Evolutionary conservation across 2,329 filamentous ascomycete species (phyloP), one percentile per base, ranked within the genome.

Genomic region (Fusarium nodosum): DNA sequence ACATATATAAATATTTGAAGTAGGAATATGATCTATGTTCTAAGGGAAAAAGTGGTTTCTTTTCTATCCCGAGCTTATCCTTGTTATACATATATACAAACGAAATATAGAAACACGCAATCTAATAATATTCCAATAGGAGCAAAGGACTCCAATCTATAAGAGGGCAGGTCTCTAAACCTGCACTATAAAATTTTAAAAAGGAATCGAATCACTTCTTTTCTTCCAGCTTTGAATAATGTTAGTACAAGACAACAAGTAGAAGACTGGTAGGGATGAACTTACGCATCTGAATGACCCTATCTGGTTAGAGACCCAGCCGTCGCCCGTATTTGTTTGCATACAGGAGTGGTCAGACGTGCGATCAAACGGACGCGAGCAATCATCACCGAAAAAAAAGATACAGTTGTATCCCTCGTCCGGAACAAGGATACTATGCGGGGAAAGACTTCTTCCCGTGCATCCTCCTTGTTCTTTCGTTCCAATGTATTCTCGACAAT

Each of bases 201-300:
- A 28, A 28, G 26, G 26, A 28, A 28, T 28, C 8, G 26, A 28
- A 28, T 28, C 26, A 28, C 2, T 41, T 24, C 18, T 18, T 38
- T 22, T 24, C 20, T 8, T 41, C 4, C 20, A 41, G 3, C 38
- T 41, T 12, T 16, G 6, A 7, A 10, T 9, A 5, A 9, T 41
- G 12, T 41, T 24, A 41, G 20, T 15, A 41, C 20, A 15, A 20
- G 3, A 4, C 8, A 15, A 22, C 4, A 39, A 13, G 16, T 4
- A 39, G 3, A 24, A 24, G 24, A 24, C 22, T 24, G 22, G 22
- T 13, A 22, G 12, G 12, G 11, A 7, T 46, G 0, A 5, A 48
- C 46, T 50, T 36, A 36, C 46, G 7, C 46, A 50, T 50, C 13
- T 50, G 16, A 50, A 50, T n/a, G 41, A 44, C 9, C 39, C 46